Evolutionary conservation across 73 alveolate species (phyloP).

Genomic region (Loxodes magnus): DNA sequence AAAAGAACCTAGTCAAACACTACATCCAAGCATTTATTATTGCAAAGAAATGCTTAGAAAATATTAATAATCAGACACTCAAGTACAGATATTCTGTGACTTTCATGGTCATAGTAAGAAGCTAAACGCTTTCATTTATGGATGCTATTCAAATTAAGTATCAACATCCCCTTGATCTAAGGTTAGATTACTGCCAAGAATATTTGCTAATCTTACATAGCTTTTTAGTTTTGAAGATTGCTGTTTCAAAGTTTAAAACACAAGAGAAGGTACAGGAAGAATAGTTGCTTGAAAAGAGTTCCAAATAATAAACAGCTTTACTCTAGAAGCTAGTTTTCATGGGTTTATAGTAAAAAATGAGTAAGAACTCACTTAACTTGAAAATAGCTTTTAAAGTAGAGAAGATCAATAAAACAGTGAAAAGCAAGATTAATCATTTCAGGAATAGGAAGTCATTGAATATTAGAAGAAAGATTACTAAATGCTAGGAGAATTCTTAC

Average conservation of each 20-base stretch:
- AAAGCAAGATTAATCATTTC: not conserved
- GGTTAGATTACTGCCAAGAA: slow-evolving; percentile 26
- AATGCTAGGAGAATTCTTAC: slow-evolving; percentile 7
- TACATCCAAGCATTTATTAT: slow-evolving; percentile 41
- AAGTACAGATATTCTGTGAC: slow-evolving; percentile 36
- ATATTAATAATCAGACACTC: slow-evolving; percentile 24
- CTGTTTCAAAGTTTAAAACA: not conserved
- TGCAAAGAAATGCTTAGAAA: slow-evolving; percentile 34
- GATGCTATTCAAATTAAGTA: slow-evolving; percentile 18
- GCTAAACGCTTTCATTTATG: slow-evolving; percentile 40
- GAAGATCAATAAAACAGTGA: not conserved
- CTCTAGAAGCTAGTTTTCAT: not conserved
- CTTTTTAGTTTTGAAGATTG: not conserved
- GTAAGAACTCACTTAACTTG: not conserved
- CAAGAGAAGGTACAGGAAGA: slow-evolving; percentile 4
- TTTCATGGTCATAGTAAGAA: slow-evolving; percentile 50
- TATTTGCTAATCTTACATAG: not conserved
- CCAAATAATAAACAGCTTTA: not conserved
- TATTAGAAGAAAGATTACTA: not conserved
- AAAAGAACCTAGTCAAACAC: slow-evolving; percentile 41
- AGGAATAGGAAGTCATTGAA: not conserved
- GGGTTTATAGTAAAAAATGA: not conserved
- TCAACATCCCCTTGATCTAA: slow-evolving; percentile 26
- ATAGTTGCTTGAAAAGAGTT: not conserved
- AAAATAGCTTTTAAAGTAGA: not conserved